Percentiles rank a stretch among this genome's conserved stretches.
These are phyloP conservation scores for Hypsizygus ulmarius DNA, from an alignment of 1,284 basidiomycete genomes.

Conservation along the genomic window DNA sequence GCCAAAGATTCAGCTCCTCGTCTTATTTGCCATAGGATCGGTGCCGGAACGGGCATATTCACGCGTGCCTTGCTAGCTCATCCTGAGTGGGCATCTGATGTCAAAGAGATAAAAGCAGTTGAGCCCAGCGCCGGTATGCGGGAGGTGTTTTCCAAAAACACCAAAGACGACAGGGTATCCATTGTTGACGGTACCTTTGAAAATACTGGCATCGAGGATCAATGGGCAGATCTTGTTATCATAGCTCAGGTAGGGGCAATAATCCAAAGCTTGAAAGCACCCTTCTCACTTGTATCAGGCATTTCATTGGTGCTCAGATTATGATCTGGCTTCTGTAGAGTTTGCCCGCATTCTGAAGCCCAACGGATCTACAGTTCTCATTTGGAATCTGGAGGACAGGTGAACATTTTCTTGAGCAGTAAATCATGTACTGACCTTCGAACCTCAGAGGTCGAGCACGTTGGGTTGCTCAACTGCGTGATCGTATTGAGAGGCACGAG, in stretches of 20 bases:
- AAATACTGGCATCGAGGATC: conserved; percentile 50
- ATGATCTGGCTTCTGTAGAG: conserved; percentile 59
- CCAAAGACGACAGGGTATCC: conserved; percentile 50
- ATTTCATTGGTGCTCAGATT: conserved; percentile 81
- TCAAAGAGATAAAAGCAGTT: conserved; percentile 57
- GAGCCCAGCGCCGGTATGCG: conserved; percentile 79
- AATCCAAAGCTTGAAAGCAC: neutral
- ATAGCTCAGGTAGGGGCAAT: conserved; percentile 60
- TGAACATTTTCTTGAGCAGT: conserved; percentile 23
- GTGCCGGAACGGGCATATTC: conserved; percentile 77
- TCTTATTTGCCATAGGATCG: conserved; percentile 42
- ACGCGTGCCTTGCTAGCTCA: conserved; percentile 71
- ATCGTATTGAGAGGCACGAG: conserved; percentile 65
- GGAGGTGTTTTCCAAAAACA: conserved; percentile 50
- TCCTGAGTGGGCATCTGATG: conserved; percentile 46
- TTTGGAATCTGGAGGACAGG: conserved; percentile 83
- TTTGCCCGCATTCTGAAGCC: conserved; percentile 73
- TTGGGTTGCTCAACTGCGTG: conserved; percentile 71
- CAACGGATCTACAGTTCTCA: conserved; percentile 57
- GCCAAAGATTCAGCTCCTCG: neutral
- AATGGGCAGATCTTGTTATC: conserved; percentile 72
- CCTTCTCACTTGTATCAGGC: conserved; percentile 43
- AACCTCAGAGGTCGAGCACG: conserved; percentile 48
- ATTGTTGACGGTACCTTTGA: conserved; percentile 65
- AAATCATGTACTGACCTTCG: neutral